Conservation (phyloP, 1,284 basidiomycete genomes). For the Apiotrichum akiyoshidainum region DNA sequence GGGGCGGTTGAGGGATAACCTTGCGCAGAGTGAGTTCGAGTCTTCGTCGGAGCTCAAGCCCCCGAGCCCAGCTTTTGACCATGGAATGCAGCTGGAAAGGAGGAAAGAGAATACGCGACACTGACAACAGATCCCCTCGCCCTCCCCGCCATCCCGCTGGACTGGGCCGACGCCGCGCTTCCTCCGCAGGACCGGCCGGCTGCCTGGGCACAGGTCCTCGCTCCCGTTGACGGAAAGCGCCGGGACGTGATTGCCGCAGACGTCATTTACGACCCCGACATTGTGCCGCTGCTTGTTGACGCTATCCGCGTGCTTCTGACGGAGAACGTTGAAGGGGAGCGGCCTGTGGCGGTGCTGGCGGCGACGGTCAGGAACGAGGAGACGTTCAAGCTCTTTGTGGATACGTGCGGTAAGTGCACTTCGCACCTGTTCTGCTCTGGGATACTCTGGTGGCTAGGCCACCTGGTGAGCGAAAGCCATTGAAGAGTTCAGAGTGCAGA, state of each 20-base stretch:
- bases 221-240: background rate
- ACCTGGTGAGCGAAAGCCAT: background rate
- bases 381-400: conserved; percentile 43
- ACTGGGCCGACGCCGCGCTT: conserved; percentile 37
- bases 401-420: conserved; percentile 31
- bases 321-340: background rate
- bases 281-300: conserved; percentile 43
- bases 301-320: conserved; percentile 32
- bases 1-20: conserved; percentile 31
- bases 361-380: conserved; percentile 49
- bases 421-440: background rate
- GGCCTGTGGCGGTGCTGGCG: conserved; percentile 35
- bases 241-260: conserved; percentile 48
- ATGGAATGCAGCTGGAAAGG: no score
- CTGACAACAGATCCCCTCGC: conserved; percentile 14
- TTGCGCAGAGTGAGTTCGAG: conserved; percentile 35
- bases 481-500: no score
- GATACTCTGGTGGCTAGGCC: background rate
- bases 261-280: conserved; percentile 52
- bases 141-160: conserved; percentile 22
- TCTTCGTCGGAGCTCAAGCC: no score
- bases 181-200: conserved; percentile 16
- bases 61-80: background rate
- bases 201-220: conserved; percentile 26
- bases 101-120: no score